Evolutionary conservation across 208 protist genomes (phyloP).

Genomic region (Naegleria lovaniensis): DNA sequence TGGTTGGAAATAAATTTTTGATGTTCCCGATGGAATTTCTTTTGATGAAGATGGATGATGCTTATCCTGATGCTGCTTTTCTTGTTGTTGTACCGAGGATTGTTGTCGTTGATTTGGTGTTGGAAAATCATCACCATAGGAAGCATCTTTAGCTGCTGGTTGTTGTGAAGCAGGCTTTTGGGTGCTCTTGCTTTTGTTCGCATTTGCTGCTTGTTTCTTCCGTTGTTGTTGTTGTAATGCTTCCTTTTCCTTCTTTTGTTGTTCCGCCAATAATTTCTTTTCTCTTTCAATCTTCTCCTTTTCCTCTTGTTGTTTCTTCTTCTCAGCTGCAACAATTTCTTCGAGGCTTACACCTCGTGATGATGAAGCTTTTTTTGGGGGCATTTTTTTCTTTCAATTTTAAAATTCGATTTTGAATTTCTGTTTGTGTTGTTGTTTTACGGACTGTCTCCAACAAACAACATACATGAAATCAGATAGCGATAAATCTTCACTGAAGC

Average conservation of each 20-base stretch:
- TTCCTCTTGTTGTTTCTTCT: slow-evolving; percentile 12
- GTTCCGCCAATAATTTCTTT: not conserved
- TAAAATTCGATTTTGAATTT: too few relatives aligned
- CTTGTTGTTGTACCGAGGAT: not conserved
- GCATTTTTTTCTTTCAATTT: not conserved
- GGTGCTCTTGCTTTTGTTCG: not conserved
- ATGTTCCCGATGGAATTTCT: not conserved
- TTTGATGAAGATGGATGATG: not conserved
- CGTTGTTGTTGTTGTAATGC: not conserved
- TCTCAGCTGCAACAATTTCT: not conserved
- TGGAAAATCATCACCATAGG: too few relatives aligned
- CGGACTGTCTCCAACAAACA: too few relatives aligned
- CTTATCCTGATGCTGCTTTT: not conserved
- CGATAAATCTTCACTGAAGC: not conserved
- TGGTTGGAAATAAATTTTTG: not conserved
- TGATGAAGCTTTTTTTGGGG: not conserved
- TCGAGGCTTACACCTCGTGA: not conserved
- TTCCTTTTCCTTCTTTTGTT: slow-evolving; percentile 1
- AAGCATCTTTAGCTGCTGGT: too few relatives aligned
- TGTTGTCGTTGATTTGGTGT: not conserved
- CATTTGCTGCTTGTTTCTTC: not conserved
- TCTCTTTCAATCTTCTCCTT: not conserved
- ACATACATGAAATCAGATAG: not conserved
- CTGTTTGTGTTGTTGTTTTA: too few relatives aligned
- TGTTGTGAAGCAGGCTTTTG: not conserved